Conservation (phyloP, 148 eudicot species). For the Camellia lanceoleosa region DNA sequence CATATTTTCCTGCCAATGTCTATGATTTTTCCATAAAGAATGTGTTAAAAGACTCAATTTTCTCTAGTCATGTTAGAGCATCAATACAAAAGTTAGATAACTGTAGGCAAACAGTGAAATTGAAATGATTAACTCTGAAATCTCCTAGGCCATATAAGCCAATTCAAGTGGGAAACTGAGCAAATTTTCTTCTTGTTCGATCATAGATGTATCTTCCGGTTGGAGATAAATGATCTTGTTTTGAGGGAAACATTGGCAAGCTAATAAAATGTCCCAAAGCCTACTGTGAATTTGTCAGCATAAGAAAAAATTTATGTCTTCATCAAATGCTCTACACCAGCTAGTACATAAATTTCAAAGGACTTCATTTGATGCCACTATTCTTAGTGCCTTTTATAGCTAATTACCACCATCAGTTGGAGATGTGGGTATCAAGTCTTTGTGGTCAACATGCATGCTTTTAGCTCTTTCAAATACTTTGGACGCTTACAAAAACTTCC, state of each 20-base stretch:
- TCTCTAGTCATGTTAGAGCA: neutral
- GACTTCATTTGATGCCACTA: neutral
- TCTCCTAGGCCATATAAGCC: neutral
- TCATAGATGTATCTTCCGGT: conserved; percentile 7
- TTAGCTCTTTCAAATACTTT: neutral
- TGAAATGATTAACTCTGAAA: conserved; percentile 9
- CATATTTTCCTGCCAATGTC: neutral
- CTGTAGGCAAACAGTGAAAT: neutral
- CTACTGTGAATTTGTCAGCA: neutral
- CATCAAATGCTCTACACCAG: neutral
- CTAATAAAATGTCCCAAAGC: neutral
- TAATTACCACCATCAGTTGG: neutral
- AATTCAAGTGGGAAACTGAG: neutral
- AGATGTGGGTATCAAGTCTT: neutral
- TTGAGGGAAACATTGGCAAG: neutral
- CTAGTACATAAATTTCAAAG: conserved; percentile 3
- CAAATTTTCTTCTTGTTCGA: conserved; percentile 3
- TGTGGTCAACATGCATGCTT: neutral
- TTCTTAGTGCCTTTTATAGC: neutral
- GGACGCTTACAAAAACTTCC: conserved; percentile 4
- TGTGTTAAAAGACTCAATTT: neutral
- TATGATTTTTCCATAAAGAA: neutral
- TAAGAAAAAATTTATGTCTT: neutral
- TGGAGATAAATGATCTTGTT: neutral
- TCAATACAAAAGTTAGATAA: neutral